These are phyloP conservation scores for Paecilomyces fulvus DNA, from an alignment of 2,329 filamentous ascomycete species.

Conservation along the genomic window DNA sequence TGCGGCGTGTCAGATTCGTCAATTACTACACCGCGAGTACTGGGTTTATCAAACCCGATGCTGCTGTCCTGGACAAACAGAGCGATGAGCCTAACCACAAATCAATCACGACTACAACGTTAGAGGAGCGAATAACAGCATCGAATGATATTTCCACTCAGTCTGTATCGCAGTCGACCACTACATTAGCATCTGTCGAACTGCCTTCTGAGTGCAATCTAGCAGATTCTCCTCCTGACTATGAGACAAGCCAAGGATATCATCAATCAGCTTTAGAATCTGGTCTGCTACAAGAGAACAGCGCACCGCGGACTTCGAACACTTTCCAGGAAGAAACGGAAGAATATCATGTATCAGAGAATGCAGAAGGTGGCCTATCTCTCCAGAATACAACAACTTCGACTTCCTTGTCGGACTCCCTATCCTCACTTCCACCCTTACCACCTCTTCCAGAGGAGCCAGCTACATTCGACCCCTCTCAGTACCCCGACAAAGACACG, in stretches of 20 bases:
- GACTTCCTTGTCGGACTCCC: constrained; percentile 6
- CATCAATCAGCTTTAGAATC: not conserved
- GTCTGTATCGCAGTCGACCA: not conserved
- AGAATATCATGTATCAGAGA: not conserved
- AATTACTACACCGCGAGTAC: constrained; percentile 89
- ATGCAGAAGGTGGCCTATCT: not conserved
- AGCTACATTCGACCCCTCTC: constrained; percentile 47
- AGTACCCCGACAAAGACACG: constrained; percentile 55
- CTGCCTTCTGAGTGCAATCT: not conserved
- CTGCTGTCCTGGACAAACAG: constrained; percentile 14
- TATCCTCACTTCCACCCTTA: constrained; percentile 43
- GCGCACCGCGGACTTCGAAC: not conserved
- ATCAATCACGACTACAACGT: not conserved
- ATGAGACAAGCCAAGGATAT: not conserved
- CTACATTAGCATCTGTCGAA: not conserved
- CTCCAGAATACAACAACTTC: not conserved
- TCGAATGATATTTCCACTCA: not conserved
- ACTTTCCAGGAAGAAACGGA: not conserved
- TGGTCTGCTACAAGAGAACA: not conserved
- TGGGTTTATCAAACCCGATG: constrained; percentile 52
- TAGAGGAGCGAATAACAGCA: not conserved
- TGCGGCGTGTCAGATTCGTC: constrained; percentile 59
- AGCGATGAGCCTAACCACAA: not conserved
- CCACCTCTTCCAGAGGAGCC: constrained; percentile 48
- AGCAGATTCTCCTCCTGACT: not conserved